phyloP scores from a whole-genome alignment of 768 basidiomycete species.

The Cystobasidiopsis lactophilus region DNA sequence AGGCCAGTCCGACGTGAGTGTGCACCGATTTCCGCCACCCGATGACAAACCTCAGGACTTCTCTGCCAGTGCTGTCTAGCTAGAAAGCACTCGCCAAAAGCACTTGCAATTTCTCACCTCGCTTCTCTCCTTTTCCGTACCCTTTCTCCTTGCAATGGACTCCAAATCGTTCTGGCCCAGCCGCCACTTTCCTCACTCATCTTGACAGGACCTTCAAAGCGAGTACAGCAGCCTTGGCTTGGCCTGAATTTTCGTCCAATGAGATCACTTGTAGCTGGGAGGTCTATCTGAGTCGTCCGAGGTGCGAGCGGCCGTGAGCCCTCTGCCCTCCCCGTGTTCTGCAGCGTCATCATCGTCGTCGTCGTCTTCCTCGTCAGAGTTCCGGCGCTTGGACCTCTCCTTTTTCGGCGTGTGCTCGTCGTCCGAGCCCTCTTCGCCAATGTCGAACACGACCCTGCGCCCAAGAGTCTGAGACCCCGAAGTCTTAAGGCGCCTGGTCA shows the following conservation, averaged over 20 bases:
- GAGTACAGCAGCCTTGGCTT: neutral
- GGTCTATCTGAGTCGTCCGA: neutral
- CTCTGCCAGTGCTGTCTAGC: too few relatives aligned
- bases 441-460: conserved; percentile 55
- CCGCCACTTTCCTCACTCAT: neutral
- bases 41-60: too few relatives aligned
- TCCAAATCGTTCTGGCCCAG: neutral
- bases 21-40: too few relatives aligned
- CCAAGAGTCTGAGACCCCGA: conserved; percentile 12
- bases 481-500: conserved; percentile 28
- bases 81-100: too few relatives aligned
- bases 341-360: too few relatives aligned
- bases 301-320: neutral
- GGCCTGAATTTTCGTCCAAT: neutral
- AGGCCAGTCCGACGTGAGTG: too few relatives aligned
- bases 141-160: neutral
- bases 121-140: neutral
- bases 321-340: neutral
- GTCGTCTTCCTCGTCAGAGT: too few relatives aligned
- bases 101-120: too few relatives aligned
- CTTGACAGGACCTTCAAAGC: too few relatives aligned
- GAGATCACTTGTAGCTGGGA: neutral
- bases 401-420: conserved; percentile 6
- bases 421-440: conserved; percentile 49
- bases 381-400: too few relatives aligned